Conservation (phyloP, 371 early-diverging fungal genomes). For the Apophysomyces variabilis region DNA sequence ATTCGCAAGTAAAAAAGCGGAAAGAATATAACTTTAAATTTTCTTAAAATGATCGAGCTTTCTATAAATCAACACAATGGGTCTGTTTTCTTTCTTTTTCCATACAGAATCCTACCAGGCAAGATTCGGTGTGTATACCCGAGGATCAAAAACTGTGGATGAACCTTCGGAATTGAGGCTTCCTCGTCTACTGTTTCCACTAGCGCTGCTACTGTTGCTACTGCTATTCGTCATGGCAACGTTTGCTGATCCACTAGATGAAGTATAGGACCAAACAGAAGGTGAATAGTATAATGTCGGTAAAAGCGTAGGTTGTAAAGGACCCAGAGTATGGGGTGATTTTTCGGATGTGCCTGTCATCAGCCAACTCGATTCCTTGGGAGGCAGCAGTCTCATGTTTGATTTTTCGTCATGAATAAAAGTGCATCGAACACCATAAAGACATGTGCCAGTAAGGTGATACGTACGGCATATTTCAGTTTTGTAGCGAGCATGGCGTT, state of each 20-base stretch:
- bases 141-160: background rate
- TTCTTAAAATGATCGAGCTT: background rate
- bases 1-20: background rate
- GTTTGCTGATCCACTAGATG: background rate
- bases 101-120: background rate
- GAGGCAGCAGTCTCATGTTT: background rate
- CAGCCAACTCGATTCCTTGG: slow-evolving; percentile 4
- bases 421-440: slow-evolving; percentile 94
- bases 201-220: background rate
- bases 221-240: background rate
- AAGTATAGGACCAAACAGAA: background rate
- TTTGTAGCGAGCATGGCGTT: slow-evolving; percentile 95
- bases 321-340: slow-evolving; percentile 1
- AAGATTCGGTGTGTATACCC: slow-evolving; percentile 4
- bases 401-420: slow-evolving; percentile 81
- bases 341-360: background rate
- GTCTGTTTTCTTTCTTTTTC: too few species aligned
- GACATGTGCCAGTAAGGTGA: slow-evolving; percentile 89
- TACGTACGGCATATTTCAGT: slow-evolving; percentile 89
- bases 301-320: background rate
- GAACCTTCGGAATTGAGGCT: slow-evolving; percentile 1
- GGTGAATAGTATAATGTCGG: background rate
- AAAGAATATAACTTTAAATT: background rate
- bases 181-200: background rate
- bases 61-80: slow-evolving; percentile 1